Conservation (phyloP, 208 protist species). For the Leishmania amazonensis region DNA sequence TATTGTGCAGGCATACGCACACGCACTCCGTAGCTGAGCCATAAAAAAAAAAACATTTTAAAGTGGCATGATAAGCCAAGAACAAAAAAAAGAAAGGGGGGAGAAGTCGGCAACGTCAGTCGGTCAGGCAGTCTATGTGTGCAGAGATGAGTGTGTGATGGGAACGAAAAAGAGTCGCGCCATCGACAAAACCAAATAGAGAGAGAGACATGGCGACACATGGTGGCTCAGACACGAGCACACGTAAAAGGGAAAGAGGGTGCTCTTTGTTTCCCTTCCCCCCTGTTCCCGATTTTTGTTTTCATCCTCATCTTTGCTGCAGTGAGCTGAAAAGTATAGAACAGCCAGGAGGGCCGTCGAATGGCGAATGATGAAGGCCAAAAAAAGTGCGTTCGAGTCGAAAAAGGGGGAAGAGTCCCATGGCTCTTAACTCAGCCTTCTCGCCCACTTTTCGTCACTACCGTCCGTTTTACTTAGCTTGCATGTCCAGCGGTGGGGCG, state of each 20-base stretch:
- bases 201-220: background rate
- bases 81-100: background rate
- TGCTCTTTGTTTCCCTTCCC: background rate
- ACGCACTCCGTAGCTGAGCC: background rate
- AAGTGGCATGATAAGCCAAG: background rate
- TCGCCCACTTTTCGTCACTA: background rate
- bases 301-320: background rate
- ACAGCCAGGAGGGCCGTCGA: background rate
- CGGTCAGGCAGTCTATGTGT: background rate
- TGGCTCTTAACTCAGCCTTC: background rate
- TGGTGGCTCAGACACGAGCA: background rate
- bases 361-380: background rate
- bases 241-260: background rate
- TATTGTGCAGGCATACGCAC: background rate
- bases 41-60: background rate
- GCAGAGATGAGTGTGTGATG: background rate
- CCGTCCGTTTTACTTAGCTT: background rate
- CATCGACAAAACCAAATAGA: background rate
- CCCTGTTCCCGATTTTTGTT: background rate
- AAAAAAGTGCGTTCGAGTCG: background rate
- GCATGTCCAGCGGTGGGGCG: background rate
- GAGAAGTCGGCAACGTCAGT: constrained; percentile 7
- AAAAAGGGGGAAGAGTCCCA: background rate
- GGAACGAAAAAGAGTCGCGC: background rate
- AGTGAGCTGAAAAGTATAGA: background rate